These are phyloP conservation scores for Annona squamosa DNA, from an alignment of 164 flowering plant genomes.

Conservation along the genomic window DNA sequence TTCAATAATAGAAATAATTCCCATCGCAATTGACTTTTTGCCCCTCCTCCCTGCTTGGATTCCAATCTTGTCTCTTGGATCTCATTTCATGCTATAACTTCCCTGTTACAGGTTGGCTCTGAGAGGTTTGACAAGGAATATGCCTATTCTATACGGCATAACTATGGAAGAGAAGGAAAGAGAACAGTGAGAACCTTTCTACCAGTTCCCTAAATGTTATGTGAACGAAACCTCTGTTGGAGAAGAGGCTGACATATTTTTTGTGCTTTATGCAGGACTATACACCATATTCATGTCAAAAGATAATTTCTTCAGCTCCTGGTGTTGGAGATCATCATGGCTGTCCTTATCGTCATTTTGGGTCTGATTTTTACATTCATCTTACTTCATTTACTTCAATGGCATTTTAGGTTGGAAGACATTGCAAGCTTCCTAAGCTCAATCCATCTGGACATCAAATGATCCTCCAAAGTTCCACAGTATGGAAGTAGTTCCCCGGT, in stretches of 20 bases:
- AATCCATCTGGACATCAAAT: neutral
- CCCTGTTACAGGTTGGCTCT: slow-evolving; percentile 60
- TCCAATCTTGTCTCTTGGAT: too few species aligned
- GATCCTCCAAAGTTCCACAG: neutral
- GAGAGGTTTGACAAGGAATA: slow-evolving; percentile 97
- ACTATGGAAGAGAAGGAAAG: slow-evolving; percentile 95
- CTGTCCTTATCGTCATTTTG: slow-evolving; percentile 96
- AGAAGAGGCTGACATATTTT: neutral
- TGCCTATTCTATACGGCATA: slow-evolving; percentile 85
- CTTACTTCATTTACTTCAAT: neutral
- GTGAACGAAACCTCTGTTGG: neutral
- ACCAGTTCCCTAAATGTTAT: neutral
- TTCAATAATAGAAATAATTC: too few species aligned
- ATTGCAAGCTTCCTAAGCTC: neutral
- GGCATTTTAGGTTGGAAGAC: neutral
- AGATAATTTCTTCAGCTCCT: slow-evolving; percentile 76
- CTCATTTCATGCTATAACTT: neutral
- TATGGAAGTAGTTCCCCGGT: neutral
- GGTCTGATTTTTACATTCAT: slow-evolving; percentile 31
- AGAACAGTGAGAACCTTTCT: slow-evolving; percentile 52
- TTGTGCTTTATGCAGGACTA: slow-evolving; percentile 62
- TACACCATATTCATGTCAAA: slow-evolving; percentile 90
- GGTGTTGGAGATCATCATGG: slow-evolving; percentile 98
- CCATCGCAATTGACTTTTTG: too few species aligned
- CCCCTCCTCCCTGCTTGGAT: too few species aligned